Evolutionary conservation across 1,284 basidiomycete genomes (phyloP), one percentile per base, ranked within the genome.

Genomic region (Flammula alnicola): DNA sequence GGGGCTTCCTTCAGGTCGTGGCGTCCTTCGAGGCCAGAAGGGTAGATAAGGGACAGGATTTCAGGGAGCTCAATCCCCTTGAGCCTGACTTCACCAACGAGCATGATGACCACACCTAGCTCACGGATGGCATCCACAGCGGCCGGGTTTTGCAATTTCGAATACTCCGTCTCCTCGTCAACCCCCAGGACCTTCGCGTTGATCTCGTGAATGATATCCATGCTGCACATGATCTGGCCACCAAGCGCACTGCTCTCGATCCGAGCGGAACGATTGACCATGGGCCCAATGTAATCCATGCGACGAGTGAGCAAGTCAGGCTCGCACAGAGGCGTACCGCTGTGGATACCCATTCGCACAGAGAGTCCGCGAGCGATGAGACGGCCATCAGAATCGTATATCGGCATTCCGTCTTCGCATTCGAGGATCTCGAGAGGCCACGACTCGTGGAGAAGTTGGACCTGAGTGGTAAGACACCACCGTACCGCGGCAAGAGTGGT

Each of bases 321-420:
- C 65, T 98, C 95, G 66, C 95, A 98, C 37, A 94, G 83, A 0
- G 97, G 97, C 19, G 72, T 71, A 26, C 97, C 97, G 68, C 91
- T 96, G 69, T 99, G 97, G 37, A 99, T 89, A 36, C 97, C 96
- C 96, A 99, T 99, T 33, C 97, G 86, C 2, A 99, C 92, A n/a
- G 93, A 94, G 11, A 99, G 74, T 8, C 96, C 97, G 6, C 95
- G 85, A 43, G 92, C 87, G 53, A 98, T 81, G 41, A 95, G 65
- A 49, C 78, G 80, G 5, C 87, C 89, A 11, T 84, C 64, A 0
- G 77, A 66, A 63, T 95, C 94, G 63, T 77, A 76, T 6, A 93
- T 80, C 58, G 91, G 85, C 62, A 90, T 88, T 8, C 96, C 95
- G 63, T 98, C 96, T 51, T 94, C 89, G 52, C 87, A 90, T 62